Base-by-base conservation (phyloP, 345 rosid species). In the Boechera retrofracta region DNA sequence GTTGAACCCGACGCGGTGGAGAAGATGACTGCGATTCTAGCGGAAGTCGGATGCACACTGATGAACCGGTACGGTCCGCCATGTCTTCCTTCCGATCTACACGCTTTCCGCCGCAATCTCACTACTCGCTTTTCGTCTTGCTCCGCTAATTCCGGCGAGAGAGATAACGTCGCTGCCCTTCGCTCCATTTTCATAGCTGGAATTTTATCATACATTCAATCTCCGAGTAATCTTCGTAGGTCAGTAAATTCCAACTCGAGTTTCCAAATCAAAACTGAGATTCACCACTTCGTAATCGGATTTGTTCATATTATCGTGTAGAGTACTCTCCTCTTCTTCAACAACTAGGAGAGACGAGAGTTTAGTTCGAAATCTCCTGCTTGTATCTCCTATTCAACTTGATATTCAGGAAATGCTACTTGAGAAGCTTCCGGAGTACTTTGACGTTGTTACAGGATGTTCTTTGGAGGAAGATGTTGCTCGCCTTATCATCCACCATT, bases 371-470 rank as follows among this genome's bases (percentile, higher is more conserved):
- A 84, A 90, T 44, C 89, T 92, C 29, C 65, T 92, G 54, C 83
- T 92, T 44, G 91, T 92, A 16, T 83, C 91, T 41, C 77, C 85
- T 0, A 86, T 92, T 65, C 97, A 92, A 76, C 74, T 85, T 31
- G 91, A 92, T 60, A 67, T 92, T 31, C 90, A 87, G 77, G 81
- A 67, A 71, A 72, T 85, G 79, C 85, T 92, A 24, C 89, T 92
- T 0, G 93, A 92, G 87, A 92, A 90, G 62, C 88, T 92, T 80
- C 96, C 96, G 0, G 97, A 90, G 70, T 86, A 80, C 69, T 92
- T 92, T 21, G 85, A 85, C 29, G 33, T 64, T 0, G 77, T 77
- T 72, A 12, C 77, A 1, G 86, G 81, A 70, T 57, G 64, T 67
- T 77, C 89, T 0, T 82, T 89, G 1, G 86, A 86, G 61, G 89